phyloP scores from a whole-genome alignment of 208 protist species.

The Tritrichomonas musculus region DNA sequence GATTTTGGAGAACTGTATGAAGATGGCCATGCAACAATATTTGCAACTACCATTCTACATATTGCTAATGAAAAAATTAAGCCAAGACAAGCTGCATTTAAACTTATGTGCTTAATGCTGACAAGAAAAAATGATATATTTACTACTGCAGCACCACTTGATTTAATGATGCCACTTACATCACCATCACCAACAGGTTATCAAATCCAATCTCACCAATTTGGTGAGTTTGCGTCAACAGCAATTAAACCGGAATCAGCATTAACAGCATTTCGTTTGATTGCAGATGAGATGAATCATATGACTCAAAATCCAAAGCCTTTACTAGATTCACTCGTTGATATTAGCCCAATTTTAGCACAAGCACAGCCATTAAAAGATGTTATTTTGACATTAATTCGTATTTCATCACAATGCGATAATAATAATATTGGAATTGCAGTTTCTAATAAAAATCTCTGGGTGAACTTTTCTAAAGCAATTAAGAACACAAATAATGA shows the following conservation, averaged over 20 bases:
- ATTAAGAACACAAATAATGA: neutral
- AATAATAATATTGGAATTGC: neutral
- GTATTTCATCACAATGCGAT: neutral
- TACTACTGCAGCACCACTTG: neutral
- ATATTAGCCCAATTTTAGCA: neutral
- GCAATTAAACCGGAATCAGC: neutral
- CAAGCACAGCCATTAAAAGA: neutral
- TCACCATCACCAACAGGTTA: neutral
- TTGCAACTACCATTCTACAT: neutral
- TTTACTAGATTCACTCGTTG: neutral
- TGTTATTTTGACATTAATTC: neutral
- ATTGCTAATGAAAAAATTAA: neutral
- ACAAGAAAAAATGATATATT: neutral
- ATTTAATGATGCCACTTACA: neutral
- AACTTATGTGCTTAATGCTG: neutral
- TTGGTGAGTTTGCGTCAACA: neutral
- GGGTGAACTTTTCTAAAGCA: neutral
- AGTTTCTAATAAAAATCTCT: neutral
- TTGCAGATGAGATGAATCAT: neutral
- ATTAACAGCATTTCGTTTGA: neutral
- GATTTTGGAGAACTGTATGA: neutral
- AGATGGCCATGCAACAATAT: neutral
- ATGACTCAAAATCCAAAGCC: neutral
- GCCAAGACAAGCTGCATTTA: neutral
- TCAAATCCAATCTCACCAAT: neutral